phyloP scores from a whole-genome alignment of 2,329 filamentous ascomycete genomes.

The Emmonsia crescens region DNA sequence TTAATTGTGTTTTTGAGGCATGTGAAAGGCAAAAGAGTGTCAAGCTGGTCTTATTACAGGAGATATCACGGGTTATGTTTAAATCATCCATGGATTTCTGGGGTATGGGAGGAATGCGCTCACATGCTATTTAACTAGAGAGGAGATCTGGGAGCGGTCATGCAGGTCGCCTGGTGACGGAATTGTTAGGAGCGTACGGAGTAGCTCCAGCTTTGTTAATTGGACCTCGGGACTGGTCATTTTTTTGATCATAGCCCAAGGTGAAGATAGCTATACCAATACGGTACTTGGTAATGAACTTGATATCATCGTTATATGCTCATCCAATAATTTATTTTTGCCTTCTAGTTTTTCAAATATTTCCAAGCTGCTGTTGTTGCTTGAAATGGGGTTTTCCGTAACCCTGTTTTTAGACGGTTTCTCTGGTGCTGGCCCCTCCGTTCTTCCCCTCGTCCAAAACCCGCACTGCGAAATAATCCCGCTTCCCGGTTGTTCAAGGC shows the following conservation, averaged over 20 bases:
- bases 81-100: not conserved
- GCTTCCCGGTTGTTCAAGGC: not conserved
- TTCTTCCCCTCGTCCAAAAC: not conserved
- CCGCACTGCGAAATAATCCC: not conserved
- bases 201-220: not conserved
- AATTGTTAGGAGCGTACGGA: not conserved
- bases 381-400: not conserved
- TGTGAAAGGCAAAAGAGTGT: not conserved
- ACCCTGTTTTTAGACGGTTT: not conserved
- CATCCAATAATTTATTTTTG: not conserved
- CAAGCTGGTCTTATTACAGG: too few relatives aligned
- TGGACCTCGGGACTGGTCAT: conserved; percentile 2
- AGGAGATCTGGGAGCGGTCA: not conserved
- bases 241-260: not conserved
- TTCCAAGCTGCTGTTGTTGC: not conserved
- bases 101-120: not conserved
- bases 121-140: not conserved
- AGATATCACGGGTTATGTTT: not conserved
- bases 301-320: not conserved
- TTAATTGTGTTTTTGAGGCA: not conserved
- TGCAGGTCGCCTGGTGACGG: not conserved
- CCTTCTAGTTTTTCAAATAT: not conserved
- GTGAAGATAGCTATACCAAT: not conserved
- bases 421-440: not conserved
- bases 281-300: not conserved